Evolutionary conservation across 257 asterid species (phyloP).

Genomic region (Solanum bulbocastanum): DNA sequence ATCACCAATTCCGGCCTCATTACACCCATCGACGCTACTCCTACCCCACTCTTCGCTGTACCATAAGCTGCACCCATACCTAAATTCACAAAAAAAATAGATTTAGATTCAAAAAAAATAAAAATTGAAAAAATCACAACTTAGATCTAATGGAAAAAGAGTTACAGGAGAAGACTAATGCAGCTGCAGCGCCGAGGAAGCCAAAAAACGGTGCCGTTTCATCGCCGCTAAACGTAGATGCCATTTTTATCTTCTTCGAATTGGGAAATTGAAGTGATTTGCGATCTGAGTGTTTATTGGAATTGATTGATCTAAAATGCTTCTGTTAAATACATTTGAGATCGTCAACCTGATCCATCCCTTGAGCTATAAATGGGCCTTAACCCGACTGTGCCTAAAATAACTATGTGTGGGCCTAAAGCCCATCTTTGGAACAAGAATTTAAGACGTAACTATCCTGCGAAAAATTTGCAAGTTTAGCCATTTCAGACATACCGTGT

Average conservation of each 20-base stretch:
- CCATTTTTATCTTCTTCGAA: slow-evolving; percentile 19
- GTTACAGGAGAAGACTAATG: slow-evolving; percentile 68
- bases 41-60: slow-evolving; percentile 74
- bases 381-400: background rate
- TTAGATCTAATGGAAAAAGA: slow-evolving; percentile 20
- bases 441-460: background rate
- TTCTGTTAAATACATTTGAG: background rate
- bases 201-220: slow-evolving; percentile 81
- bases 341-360: background rate
- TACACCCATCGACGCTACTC: slow-evolving; percentile 80
- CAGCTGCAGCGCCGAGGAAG: slow-evolving; percentile 75
- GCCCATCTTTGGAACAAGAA: background rate
- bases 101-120: background rate
- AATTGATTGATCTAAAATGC: background rate
- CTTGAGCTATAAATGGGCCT: background rate
- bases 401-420: background rate
- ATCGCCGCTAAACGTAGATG: slow-evolving; percentile 61
- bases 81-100: background rate
- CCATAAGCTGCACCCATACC: slow-evolving; percentile 84
- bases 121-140: background rate
- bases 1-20: slow-evolving; percentile 73
- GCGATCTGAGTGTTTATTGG: background rate
- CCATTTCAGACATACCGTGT: background rate
- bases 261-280: background rate
- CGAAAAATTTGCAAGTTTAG: background rate